Evolutionary conservation across 371 early-diverging fungal species (phyloP).

Genomic region (Mucor piriformis): DNA sequence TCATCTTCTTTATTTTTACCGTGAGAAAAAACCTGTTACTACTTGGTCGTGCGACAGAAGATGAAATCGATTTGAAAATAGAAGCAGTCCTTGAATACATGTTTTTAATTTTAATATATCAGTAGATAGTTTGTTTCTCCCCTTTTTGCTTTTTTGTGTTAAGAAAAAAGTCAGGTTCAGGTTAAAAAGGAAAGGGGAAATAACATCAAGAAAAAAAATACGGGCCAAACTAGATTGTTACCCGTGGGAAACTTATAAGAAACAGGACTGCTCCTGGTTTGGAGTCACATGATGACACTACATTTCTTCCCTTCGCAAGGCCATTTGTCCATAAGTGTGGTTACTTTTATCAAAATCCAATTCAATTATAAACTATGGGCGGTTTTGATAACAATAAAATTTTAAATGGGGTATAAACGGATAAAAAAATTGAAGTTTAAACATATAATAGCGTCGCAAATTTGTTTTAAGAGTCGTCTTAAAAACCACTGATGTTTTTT

Average conservation of each 20-base stretch:
- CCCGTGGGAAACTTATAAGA: constrained; percentile 14
- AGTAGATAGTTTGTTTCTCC: neutral
- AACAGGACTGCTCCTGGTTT: constrained; percentile 3
- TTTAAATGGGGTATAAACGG: too few relatives aligned
- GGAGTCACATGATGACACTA: constrained; percentile 11
- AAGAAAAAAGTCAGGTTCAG: neutral
- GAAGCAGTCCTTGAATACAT: constrained; percentile 12
- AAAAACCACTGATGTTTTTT: too few relatives aligned
- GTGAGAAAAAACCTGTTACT: constrained; percentile 23
- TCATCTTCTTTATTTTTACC: constrained; percentile 7
- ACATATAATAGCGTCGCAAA: too few relatives aligned
- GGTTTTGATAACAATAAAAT: too few relatives aligned
- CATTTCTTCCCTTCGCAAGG: too few relatives aligned
- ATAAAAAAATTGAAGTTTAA: too few relatives aligned
- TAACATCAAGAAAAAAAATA: neutral
- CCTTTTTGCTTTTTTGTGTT: neutral
- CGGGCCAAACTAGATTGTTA: neutral
- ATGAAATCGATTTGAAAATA: constrained; percentile 14
- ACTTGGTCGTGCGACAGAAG: constrained; percentile 13
- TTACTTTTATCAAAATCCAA: too few relatives aligned
- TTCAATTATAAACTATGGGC: too few relatives aligned
- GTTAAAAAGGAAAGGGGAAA: neutral
- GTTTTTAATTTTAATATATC: neutral
- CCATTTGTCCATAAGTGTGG: too few relatives aligned
- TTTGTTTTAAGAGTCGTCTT: too few relatives aligned